Percentiles rank a stretch among this genome's conserved stretches.
These are phyloP conservation scores for Penicillium sp. DNA, from an alignment of 2,329 filamentous ascomycete species.

Conservation along the genomic window DNA sequence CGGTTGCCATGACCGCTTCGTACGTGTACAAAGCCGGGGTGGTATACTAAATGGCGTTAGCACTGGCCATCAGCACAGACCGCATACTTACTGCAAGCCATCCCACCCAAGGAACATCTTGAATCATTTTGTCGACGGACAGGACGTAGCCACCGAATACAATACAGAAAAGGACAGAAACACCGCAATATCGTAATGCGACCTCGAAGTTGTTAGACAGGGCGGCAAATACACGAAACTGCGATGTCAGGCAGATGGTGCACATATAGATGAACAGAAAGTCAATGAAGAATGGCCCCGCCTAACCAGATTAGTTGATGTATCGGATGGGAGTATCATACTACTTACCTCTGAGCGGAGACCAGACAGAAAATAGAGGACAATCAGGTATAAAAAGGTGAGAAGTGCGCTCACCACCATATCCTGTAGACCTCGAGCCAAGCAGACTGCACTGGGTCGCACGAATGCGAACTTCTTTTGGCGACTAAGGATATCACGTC, in stretches of 20 bases:
- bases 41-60: conserved; percentile 38
- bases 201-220: conserved; percentile 63
- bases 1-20: conserved; percentile 64
- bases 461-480: conserved; percentile 67
- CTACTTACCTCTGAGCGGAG: conserved; percentile 27
- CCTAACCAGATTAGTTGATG: conserved; percentile 32
- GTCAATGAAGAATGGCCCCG: conserved; percentile 63
- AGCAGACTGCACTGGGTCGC: conserved; percentile 59
- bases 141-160: conserved; percentile 65
- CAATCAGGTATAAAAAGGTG: conserved; percentile 56
- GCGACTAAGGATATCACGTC: conserved; percentile 65
- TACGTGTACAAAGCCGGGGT: conserved; percentile 59
- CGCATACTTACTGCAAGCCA: conserved; percentile 47
- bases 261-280: conserved; percentile 60
- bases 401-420: conserved; percentile 55
- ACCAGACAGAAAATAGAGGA: conserved; percentile 63
- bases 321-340: neutral
- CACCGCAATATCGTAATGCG: conserved; percentile 61
- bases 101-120: conserved; percentile 62
- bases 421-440: conserved; percentile 60
- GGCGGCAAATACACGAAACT: conserved; percentile 64
- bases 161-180: conserved; percentile 59
- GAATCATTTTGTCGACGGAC: conserved; percentile 57
- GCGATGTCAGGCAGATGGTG: conserved; percentile 59
- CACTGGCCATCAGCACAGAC: neutral